These are phyloP conservation scores for Penicillium daleae DNA, from an alignment of 495 filamentous ascomycete species.

Conservation along the genomic window DNA sequence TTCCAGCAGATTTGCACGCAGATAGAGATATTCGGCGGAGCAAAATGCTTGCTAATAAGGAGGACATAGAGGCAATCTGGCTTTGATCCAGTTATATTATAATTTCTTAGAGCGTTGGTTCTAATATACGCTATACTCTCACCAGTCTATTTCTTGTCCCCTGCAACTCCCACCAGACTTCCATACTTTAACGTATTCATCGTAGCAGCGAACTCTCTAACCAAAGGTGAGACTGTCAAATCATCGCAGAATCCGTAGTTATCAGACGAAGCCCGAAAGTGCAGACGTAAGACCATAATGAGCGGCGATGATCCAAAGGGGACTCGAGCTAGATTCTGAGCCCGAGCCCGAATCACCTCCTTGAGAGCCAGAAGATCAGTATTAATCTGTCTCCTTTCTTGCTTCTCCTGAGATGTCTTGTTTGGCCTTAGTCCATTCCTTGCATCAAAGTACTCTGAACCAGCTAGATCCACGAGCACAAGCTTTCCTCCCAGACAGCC, in stretches of 20 bases:
- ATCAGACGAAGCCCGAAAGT: conserved; percentile 22
- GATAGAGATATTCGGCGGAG: neutral
- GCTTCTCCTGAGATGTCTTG: conserved; percentile 29
- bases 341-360: conserved; percentile 32
- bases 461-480: neutral
- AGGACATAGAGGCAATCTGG: neutral
- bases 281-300: conserved; percentile 32
- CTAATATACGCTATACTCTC: too few relatives aligned
- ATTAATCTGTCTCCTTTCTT: conserved; percentile 31
- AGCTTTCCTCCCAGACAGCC: neutral
- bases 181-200: conserved; percentile 2
- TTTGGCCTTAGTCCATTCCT: conserved; percentile 9
- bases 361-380: conserved; percentile 35
- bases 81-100: neutral
- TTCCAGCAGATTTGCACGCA: neutral
- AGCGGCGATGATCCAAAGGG: conserved; percentile 32
- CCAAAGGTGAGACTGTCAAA: neutral
- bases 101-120: neutral
- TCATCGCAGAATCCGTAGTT: conserved; percentile 16
- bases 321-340: conserved; percentile 20
- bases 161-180: neutral
- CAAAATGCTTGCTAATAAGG: neutral
- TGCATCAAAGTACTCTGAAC: neutral
- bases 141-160: neutral
- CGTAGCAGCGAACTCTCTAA: neutral